phyloP scores from a whole-genome alignment of 2,329 filamentous ascomycete genomes.

The Beauveria rudraprayagi region DNA sequence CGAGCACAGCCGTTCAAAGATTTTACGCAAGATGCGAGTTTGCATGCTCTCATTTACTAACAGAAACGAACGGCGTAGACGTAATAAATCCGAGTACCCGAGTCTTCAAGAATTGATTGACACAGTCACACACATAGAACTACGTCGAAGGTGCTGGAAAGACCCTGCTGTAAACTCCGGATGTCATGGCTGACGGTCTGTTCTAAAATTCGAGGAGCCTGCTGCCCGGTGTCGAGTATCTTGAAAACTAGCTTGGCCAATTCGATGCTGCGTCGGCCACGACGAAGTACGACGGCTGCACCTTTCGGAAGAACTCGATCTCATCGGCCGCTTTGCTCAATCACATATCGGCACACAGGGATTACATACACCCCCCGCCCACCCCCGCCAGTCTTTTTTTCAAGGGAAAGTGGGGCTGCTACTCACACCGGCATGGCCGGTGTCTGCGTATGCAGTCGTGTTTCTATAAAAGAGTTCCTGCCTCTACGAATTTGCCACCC shows the following conservation, averaged over 20 bases:
- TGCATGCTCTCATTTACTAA: neutral
- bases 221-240: neutral
- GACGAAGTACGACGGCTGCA: slow-evolving; percentile 4
- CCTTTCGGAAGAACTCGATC: slow-evolving; percentile 8
- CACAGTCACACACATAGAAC: neutral
- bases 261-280: neutral
- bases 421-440: slow-evolving; percentile 8
- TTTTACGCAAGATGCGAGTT: neutral
- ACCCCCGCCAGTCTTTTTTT: slow-evolving; percentile 1
- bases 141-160: neutral
- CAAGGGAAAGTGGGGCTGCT: neutral
- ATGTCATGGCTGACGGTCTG: neutral
- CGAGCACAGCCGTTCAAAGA: neutral
- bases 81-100: neutral
- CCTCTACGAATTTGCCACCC: slow-evolving; percentile 9
- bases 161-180: neutral
- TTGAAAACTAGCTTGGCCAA: neutral
- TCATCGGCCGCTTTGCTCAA: slow-evolving; percentile 1
- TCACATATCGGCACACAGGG: slow-evolving; percentile 2
- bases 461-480: slow-evolving; percentile 4
- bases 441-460: neutral
- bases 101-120: neutral
- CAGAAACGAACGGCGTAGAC: neutral
- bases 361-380: neutral
- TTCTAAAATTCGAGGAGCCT: neutral